Percentiles rank a stretch among this genome's conserved stretches.
Conservation (phyloP, 1,284 basidiomycete species). For the Porogramme epimiltina region DNA sequence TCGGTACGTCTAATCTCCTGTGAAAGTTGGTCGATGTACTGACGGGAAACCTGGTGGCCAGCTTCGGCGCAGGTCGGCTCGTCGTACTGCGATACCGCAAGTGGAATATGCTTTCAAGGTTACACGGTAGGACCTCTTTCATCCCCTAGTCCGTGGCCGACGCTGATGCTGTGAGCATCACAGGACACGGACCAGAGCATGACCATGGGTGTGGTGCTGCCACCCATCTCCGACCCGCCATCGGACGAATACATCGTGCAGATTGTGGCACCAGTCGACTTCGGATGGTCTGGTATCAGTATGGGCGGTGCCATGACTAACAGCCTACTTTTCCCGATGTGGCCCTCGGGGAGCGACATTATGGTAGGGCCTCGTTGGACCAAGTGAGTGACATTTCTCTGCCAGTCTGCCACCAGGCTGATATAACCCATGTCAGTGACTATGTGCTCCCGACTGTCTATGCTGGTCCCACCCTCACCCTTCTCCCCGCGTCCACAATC, state of each 20-base stretch:
- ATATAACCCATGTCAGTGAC: conserved; percentile 16
- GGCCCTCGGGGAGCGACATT: conserved; percentile 27
- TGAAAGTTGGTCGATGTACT: not conserved
- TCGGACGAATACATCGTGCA: conserved; percentile 32
- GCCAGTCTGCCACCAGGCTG: not conserved
- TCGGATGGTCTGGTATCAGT: conserved; percentile 32
- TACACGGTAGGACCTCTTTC: conserved; percentile 22
- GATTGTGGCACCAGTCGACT: conserved; percentile 27
- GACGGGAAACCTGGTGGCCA: not conserved
- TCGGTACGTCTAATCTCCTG: conserved; percentile 9
- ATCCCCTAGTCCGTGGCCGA: no score
- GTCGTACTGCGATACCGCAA: conserved; percentile 29
- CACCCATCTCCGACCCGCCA: conserved; percentile 26
- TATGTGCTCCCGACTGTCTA: conserved; percentile 29
- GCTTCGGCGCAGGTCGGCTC: conserved; percentile 26
- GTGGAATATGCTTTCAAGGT: conserved; percentile 31
- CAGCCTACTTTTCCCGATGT: conserved; percentile 32
- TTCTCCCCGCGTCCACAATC: conserved; percentile 28
- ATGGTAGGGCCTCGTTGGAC: conserved; percentile 32
- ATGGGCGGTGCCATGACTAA: conserved; percentile 31
- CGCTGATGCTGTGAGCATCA: not conserved
- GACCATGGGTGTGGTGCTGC: conserved; percentile 31
- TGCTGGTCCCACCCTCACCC: conserved; percentile 28
- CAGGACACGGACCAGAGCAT: conserved; percentile 29
- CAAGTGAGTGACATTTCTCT: conserved; percentile 20